Evolutionary conservation across 768 basidiomycete species (phyloP).

Genomic region (Leccinum subgranulosum): DNA sequence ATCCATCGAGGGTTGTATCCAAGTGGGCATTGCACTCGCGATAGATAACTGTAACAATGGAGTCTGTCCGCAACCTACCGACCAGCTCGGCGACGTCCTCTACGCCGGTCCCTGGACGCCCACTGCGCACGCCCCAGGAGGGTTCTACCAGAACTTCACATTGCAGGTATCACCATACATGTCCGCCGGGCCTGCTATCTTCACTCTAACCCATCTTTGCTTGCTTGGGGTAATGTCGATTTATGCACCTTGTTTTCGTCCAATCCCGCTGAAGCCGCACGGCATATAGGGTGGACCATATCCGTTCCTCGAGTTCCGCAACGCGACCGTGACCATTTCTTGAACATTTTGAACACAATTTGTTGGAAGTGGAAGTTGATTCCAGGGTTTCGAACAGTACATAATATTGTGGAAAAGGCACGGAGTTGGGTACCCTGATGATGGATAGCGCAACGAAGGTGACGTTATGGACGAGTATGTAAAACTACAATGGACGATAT

Average conservation of each 20-base stretch:
- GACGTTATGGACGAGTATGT: not conserved
- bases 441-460: not conserved
- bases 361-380: not conserved
- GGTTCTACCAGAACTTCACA: constrained; percentile 30
- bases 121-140: constrained; percentile 12
- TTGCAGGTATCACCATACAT: constrained; percentile 10
- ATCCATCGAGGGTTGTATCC: constrained; percentile 17
- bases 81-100: constrained; percentile 23
- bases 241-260: not conserved
- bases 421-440: not conserved
- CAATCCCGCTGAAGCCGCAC: not conserved
- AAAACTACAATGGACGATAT: no score
- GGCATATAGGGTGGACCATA: not conserved
- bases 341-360: not conserved
- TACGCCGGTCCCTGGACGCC: constrained; percentile 30
- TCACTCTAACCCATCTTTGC: constrained; percentile 30
- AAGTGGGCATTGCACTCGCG: constrained; percentile 31
- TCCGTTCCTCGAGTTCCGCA: constrained; percentile 4
- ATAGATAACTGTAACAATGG: constrained; percentile 20
- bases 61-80: constrained; percentile 20
- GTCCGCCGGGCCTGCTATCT: constrained; percentile 21
- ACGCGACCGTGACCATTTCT: constrained; percentile 16
- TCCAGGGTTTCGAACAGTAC: not conserved
- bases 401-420: not conserved
- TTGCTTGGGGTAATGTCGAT: not conserved